phyloP scores from a whole-genome alignment of 2,329 filamentous ascomycete genomes.

The Clonostachys solani region DNA sequence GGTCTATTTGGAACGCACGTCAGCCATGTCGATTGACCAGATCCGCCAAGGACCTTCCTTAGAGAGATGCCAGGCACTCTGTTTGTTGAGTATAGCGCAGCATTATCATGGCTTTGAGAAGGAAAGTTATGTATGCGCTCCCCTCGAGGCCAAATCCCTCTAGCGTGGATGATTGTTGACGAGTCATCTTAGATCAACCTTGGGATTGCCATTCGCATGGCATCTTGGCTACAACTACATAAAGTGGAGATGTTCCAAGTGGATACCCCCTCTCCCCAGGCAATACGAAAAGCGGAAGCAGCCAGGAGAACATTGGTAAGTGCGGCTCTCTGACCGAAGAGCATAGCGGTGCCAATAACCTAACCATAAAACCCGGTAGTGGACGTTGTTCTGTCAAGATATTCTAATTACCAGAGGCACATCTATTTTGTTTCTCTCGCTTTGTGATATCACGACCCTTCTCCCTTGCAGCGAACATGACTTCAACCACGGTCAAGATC shows the following conservation, averaged over 20 bases:
- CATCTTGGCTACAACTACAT: conserved; percentile 48
- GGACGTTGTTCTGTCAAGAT: conserved; percentile 57
- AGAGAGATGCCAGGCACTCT: conserved; percentile 54
- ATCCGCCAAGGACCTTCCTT: conserved; percentile 48
- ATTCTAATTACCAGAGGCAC: conserved; percentile 49
- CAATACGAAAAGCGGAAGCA: conserved; percentile 47
- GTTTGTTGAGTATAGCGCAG: conserved; percentile 53
- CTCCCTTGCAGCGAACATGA: conserved; percentile 49
- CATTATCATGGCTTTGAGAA: conserved; percentile 51
- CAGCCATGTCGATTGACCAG: conserved; percentile 39
- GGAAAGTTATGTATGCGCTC: conserved; percentile 40
- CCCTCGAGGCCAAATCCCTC: background rate
- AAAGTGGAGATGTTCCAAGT: conserved; percentile 49
- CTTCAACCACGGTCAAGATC: conserved; percentile 41
- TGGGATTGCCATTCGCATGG: conserved; percentile 52
- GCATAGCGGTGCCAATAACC: too few relatives aligned
- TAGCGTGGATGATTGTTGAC: too few relatives aligned
- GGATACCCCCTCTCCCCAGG: conserved; percentile 33
- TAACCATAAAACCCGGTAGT: conserved; percentile 23
- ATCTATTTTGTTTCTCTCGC: conserved; percentile 44
- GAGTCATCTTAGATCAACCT: conserved; percentile 42
- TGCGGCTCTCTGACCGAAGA: background rate
- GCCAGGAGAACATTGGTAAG: conserved; percentile 50
- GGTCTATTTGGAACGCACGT: conserved; percentile 47
- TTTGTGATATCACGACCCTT: conserved; percentile 48